These are phyloP conservation scores for Microbotryum scabiosae DNA, from an alignment of 1,284 basidiomycete genomes.

Conservation along the genomic window DNA sequence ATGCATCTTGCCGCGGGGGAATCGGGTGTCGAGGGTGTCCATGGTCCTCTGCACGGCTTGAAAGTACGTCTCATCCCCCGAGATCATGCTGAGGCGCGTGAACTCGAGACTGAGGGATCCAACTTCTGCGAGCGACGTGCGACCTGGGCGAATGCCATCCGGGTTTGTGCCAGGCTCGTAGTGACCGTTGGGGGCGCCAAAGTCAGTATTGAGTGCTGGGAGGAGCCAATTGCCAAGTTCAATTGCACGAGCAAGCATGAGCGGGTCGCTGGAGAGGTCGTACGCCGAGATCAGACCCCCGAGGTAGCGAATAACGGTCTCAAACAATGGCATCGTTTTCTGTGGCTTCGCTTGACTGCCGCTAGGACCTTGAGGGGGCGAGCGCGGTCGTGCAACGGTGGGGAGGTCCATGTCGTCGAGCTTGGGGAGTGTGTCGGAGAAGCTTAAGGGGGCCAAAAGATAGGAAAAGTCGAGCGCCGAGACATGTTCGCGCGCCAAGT, in stretches of 20 bases:
- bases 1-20: constrained; percentile 31
- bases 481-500: constrained; percentile 70
- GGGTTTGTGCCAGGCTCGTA: constrained; percentile 40
- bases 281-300: constrained; percentile 78
- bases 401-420: too few relatives aligned
- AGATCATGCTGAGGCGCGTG: constrained; percentile 46
- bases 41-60: constrained; percentile 45
- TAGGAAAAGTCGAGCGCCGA: constrained; percentile 45
- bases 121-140: constrained; percentile 38
- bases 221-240: constrained; percentile 78
- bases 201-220: constrained; percentile 66
- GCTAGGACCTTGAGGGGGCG: too few relatives aligned
- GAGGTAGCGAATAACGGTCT: constrained; percentile 57
- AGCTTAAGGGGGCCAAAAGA: too few relatives aligned
- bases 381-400: too few relatives aligned
- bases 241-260: constrained; percentile 65
- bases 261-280: constrained; percentile 53
- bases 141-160: constrained; percentile 11
- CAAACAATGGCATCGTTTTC: constrained; percentile 45
- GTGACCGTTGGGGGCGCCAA: constrained; percentile 43
- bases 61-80: constrained; percentile 48
- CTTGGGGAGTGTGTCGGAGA: too few relatives aligned
- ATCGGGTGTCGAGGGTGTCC: constrained; percentile 43
- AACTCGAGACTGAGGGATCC: constrained; percentile 49
- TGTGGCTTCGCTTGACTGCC: too few relatives aligned